These are phyloP conservation scores for Akanthomyces uredinophilus DNA, from an alignment of 2,329 filamentous ascomycete genomes.

Conservation along the genomic window DNA sequence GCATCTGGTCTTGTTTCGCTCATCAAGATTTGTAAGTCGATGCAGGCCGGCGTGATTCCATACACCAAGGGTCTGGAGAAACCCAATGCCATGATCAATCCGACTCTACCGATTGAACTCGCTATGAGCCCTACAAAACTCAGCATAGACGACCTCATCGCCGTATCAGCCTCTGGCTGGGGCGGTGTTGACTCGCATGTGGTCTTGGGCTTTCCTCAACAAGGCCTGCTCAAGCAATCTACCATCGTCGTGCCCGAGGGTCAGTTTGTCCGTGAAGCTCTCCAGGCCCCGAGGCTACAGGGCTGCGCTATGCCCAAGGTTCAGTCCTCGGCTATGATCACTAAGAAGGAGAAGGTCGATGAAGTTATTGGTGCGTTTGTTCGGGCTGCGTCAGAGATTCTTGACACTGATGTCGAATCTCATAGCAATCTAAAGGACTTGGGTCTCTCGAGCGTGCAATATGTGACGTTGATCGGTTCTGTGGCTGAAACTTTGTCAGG, in stretches of 20 bases:
- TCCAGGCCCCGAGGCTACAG: not conserved
- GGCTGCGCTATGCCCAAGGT: not conserved
- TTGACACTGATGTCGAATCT: not conserved
- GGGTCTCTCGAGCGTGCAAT: not conserved
- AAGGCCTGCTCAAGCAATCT: not conserved
- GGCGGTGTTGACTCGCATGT: constrained; percentile 43
- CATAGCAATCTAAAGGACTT: not conserved
- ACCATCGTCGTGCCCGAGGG: not conserved
- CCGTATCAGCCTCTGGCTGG: constrained; percentile 37
- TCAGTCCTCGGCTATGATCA: not conserved
- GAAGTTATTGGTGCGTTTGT: not conserved
- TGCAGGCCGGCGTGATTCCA: constrained; percentile 50
- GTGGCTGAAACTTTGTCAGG: not conserved
- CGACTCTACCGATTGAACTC: constrained; percentile 4
- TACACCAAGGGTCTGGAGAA: constrained; percentile 61
- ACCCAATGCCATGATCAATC: constrained; percentile 47
- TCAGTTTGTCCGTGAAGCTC: not conserved
- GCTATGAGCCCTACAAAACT: constrained; percentile 5
- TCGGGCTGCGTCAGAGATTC: not conserved
- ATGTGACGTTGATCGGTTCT: not conserved
- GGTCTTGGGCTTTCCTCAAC: constrained; percentile 34
- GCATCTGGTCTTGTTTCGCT: constrained; percentile 17
- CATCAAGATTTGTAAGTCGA: constrained; percentile 17
- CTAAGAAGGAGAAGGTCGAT: not conserved
- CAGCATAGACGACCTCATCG: constrained; percentile 3